phyloP scores from a whole-genome alignment of 441 rosid genomes.

The Populus trichocarpa region DNA sequence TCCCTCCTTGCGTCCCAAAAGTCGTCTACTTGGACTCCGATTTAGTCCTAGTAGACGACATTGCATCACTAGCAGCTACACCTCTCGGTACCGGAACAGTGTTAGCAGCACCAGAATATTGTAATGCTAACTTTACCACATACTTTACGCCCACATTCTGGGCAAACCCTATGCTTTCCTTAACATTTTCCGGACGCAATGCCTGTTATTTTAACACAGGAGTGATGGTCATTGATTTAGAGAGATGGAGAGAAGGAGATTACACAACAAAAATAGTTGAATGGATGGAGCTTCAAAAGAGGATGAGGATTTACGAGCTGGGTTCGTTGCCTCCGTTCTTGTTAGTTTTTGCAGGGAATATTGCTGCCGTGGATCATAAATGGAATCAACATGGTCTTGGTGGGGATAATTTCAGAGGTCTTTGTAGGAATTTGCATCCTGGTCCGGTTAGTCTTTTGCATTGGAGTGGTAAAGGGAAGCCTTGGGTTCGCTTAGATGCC shows the following conservation, averaged over 20 bases:
- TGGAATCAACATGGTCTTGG: constrained; percentile 98
- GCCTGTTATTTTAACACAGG: constrained; percentile 94
- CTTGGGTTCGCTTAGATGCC: constrained; percentile 78
- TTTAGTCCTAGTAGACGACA: constrained; percentile 80
- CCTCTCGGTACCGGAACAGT: constrained; percentile 45
- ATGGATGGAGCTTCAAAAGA: constrained; percentile 91
- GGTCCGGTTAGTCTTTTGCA: constrained; percentile 90
- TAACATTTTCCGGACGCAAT: constrained; percentile 52
- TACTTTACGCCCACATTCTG: constrained; percentile 80
- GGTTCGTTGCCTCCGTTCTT: constrained; percentile 91
- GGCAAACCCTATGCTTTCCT: constrained; percentile 67
- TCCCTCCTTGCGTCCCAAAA: constrained; percentile 61
- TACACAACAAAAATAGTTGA: constrained; percentile 75
- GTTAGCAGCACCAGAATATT: constrained; percentile 88
- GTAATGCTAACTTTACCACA: constrained; percentile 81
- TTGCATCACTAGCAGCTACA: constrained; percentile 56
- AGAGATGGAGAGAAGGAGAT: constrained; percentile 70
- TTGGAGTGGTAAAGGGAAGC: constrained; percentile 99
- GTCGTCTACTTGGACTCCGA: constrained; percentile 88
- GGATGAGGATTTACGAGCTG: constrained; percentile 75
- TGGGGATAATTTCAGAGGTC: constrained; percentile 77
- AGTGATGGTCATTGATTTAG: constrained; percentile 86
- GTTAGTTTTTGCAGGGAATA: constrained; percentile 73
- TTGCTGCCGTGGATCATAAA: constrained; percentile 69
- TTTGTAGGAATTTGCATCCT: constrained; percentile 80